Base-by-base conservation (phyloP, 1,284 basidiomycete species). In the Pseudozyma thailandica region DNA sequence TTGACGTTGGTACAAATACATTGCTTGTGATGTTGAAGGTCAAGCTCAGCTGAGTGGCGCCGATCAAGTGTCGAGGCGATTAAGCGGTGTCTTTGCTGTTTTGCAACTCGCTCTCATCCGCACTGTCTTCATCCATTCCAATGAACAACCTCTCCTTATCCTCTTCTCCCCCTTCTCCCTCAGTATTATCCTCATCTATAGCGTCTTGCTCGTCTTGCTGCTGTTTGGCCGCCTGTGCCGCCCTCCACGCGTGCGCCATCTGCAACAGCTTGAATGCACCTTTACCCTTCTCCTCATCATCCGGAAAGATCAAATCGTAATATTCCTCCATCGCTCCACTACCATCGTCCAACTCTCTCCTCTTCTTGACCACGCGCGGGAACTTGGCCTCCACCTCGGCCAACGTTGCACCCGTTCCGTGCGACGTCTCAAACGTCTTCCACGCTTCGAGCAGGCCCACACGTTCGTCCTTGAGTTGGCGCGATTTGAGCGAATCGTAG, bases 381-480 rank as follows among this genome's bases (percentile, higher is more conserved):
- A 94, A 91, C 89, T 92, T 92, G 50, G 86, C 88, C 76, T 94
- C 88, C 15, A 98, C 93, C 84, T 90, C 90, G 25, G 87, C 86
- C 27, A 91, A 86, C n/a, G 72, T 72, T 2, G 47, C 38, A 4
- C 51, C n/a, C 7, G 61, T 86, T 18, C 94, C 93, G 72, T 93
- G 86, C 44, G 88, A 87, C 71, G 89, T 86, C 84, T 98, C 94
- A 80, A 94, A 94, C 4, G 88, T 86, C 84, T 94, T 95, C 94
- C 94, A 98, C 1, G 92, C 90, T 81, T 94, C 91, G 20, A 97
- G 87, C 10, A 98, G 85, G 6, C 92, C 89, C 39, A 93, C 92
- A 53, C 94, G 92, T 90, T 97, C 93, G 78, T 91, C 90, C 84
- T 96, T 96, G 52, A 95, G 86, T 5, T 87, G 88, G 74, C 90